Base-by-base conservation (phyloP, 306 rosid species). In the Astragalus membranaceus region DNA sequence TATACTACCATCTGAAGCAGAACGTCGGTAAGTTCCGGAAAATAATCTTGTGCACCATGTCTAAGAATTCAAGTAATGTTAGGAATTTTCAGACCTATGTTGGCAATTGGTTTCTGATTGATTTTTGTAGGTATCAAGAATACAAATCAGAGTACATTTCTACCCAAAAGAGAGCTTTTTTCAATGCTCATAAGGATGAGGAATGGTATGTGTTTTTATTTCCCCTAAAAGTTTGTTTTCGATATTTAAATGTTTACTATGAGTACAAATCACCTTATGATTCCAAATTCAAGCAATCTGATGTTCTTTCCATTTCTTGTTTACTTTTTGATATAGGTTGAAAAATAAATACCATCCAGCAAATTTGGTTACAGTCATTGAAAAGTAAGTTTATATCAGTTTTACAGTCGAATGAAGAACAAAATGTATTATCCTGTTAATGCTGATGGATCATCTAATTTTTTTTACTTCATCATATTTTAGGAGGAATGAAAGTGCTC, bases 261-360 rank as follows among this genome's bases (percentile, higher is more conserved):
- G 42, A 51, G 33, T 62, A 47, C 35, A 52, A 43, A 36, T 36
- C 14, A 39, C 43, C 48, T 29, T 50, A 52, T 32, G 63, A 12
- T 75, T 41, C 44, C 30, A 8, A 26, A 59, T 70, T 48, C 69
- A 52, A 72, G 14, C 5, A 15, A 52, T 56, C 59, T 69, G 9
- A 62, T 41, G 23, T 66, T 53, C 29, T 55, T 72, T 36, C 15
- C 66, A 30, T 82, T 58, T 76, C 56, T 52, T 43, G 76, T n/a
- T 66, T 59, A 44, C 50, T 73, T 70, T 48, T 71, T 53, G 65
- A 16, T 75, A 67, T 75, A 95, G 99, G 99, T 87, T 95, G 87
- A 95, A 79, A 78, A 89, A 95, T 81, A 95, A 91, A 80, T 95
- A 91, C 79, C 99, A 95, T 86, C 99, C 99, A 14, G 87, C 97